These are phyloP conservation scores for Pichia sp. DNA, from an alignment of 1,139 yeast species.

Conservation along the genomic window DNA sequence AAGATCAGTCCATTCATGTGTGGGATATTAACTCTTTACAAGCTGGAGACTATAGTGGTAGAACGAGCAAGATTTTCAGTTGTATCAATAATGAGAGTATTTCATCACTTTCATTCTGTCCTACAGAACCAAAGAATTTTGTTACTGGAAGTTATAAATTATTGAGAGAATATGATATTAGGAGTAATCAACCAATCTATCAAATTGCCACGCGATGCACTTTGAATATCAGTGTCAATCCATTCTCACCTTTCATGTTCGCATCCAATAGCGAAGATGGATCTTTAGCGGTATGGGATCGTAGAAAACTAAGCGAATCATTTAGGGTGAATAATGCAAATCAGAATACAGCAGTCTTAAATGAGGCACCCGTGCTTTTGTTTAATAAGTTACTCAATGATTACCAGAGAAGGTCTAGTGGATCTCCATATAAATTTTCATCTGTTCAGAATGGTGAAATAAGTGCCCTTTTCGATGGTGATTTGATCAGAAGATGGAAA, in stretches of 20 bases:
- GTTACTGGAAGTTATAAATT: constrained; percentile 75
- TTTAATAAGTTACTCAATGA: constrained; percentile 66
- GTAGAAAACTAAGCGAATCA: constrained; percentile 48
- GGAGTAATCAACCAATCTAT: constrained; percentile 61
- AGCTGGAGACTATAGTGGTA: constrained; percentile 37
- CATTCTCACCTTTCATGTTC: constrained; percentile 55
- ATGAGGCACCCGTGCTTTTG: constrained; percentile 55
- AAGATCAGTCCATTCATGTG: constrained; percentile 68
- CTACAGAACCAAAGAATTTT: constrained; percentile 48
- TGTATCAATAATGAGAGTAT: constrained; percentile 72
- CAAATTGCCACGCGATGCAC: constrained; percentile 76
- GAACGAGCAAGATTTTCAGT: constrained; percentile 44
- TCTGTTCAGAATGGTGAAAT: constrained; percentile 65
- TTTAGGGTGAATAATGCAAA: constrained; percentile 21
- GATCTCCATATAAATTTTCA: constrained; percentile 65
- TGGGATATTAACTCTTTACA: constrained; percentile 72
- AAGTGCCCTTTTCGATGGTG: constrained; percentile 74
- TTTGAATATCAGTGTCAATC: constrained; percentile 62
- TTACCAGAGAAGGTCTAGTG: constrained; percentile 50
- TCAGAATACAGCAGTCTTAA: constrained; percentile 24
- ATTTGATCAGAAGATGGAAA: constrained; percentile 74
- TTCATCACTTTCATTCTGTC: constrained; percentile 59
- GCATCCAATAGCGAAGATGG: constrained; percentile 82
- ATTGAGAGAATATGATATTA: constrained; percentile 68
- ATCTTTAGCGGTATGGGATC: constrained; percentile 79